phyloP scores from a whole-genome alignment of 1,284 basidiomycete species.

The Apiotrichum gamsii region DNA sequence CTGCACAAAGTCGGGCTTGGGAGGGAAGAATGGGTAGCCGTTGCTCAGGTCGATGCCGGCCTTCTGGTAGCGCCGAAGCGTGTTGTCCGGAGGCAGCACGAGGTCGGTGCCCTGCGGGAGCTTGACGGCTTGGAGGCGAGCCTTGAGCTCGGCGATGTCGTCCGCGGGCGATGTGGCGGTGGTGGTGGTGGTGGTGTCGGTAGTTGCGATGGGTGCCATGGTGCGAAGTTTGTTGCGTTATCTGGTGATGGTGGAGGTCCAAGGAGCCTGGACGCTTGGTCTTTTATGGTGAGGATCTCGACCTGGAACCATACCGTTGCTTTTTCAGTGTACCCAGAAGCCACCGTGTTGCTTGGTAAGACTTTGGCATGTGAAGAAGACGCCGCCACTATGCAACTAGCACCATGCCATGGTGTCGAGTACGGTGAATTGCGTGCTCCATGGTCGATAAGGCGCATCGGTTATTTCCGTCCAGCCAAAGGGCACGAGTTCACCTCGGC shows the following conservation, averaged over 20 bases:
- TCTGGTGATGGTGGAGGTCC: neutral
- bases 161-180: neutral
- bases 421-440: no score
- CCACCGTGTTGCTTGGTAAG: no score
- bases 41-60: slow-evolving; percentile 35
- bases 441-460: no score
- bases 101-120: slow-evolving; percentile 6
- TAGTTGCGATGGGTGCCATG: slow-evolving; percentile 24
- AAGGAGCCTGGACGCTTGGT: neutral
- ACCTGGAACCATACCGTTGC: no score
- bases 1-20: slow-evolving; percentile 34
- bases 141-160: slow-evolving; percentile 24
- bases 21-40: slow-evolving; percentile 37
- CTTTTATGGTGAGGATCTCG: neutral
- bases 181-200: slow-evolving; percentile 11
- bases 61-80: slow-evolving; percentile 30
- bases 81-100: slow-evolving; percentile 30
- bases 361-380: no score
- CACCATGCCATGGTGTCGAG: no score
- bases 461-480: no score
- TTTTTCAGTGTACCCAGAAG: no score
- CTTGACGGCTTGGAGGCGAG: slow-evolving; percentile 14
- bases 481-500: no score
- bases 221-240: neutral
- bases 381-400: no score